Evolutionary conservation across 1,284 basidiomycete genomes (phyloP).

Genomic region (Sporisorium iseilematis-ciliati): DNA sequence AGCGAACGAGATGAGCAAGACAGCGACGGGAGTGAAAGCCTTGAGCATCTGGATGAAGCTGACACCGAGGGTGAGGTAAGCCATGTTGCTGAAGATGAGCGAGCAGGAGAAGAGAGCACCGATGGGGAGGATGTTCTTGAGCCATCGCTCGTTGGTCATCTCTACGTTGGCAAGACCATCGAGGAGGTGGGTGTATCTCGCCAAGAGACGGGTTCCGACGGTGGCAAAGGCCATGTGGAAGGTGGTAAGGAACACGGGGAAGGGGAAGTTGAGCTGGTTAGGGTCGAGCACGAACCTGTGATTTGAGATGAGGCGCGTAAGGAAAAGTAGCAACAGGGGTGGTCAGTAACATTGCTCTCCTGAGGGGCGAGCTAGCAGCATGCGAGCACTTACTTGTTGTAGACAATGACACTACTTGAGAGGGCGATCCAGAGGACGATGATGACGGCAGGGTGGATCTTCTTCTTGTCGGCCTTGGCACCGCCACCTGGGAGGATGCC

Average conservation of each 20-base stretch:
- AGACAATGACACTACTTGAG: slow-evolving; percentile 90
- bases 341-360: neutral
- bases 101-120: slow-evolving; percentile 91
- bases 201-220: slow-evolving; percentile 87
- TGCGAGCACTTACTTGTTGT: slow-evolving; percentile 75
- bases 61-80: slow-evolving; percentile 90
- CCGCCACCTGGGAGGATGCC: slow-evolving; percentile 58
- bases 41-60: slow-evolving; percentile 99
- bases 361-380: too few relatives aligned
- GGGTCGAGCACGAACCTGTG: slow-evolving; percentile 48
- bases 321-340: neutral
- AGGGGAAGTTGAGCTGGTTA: slow-evolving; percentile 63
- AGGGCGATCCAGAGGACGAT: slow-evolving; percentile 91
- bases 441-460: slow-evolving; percentile 74
- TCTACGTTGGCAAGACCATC: slow-evolving; percentile 85
- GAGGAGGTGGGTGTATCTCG: slow-evolving; percentile 87
- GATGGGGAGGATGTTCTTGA: slow-evolving; percentile 89
- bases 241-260: slow-evolving; percentile 70
- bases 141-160: slow-evolving; percentile 75
- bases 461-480: slow-evolving; percentile 57
- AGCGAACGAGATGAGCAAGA: slow-evolving; percentile 91
- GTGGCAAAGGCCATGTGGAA: slow-evolving; percentile 75
- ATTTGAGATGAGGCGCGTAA: neutral
- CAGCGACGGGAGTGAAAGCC: slow-evolving; percentile 96
- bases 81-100: slow-evolving; percentile 91